Base-by-base conservation (phyloP, 495 filamentous ascomycete species). In the Hyaloscypha hepaticicola region DNA sequence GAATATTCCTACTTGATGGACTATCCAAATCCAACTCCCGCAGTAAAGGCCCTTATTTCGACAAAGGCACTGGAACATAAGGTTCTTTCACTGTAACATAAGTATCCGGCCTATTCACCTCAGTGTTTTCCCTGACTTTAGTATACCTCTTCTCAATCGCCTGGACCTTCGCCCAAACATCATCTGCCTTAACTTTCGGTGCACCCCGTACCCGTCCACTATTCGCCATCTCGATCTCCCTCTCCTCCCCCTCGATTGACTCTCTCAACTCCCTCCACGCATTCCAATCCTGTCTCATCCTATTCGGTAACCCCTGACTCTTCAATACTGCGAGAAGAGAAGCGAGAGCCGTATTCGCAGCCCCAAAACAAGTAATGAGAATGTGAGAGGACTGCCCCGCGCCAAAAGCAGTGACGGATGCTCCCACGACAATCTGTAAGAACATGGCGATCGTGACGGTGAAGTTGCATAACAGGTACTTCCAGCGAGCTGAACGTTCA, bases 261-360 rank as follows among this genome's bases (percentile, higher is more conserved):
- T 72, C 72, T 45, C 68, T 61, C 12, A 75, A 61, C n/a, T 72
- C 71, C 1, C 64, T 28, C 55, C 72, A 66, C 12, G 64, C 71
- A 55, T 65, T 66, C 68, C 69, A 67, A 65, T 76, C 72, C 60
- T 73, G 72, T 31, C 70, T 50, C 2, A 72, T 69, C 49, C 74
- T 68, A 55, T 74, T 69, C 45, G 74, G 74, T 22, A 76, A 49
- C 0, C 74, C 74, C 51, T 73, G 65, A 14, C 69, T 72, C 60
- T 74, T 74, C 28, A 76, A 55, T 7, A 76, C 64, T 5, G 74
- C 74, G 4, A 76, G 52, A 3, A 75, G 12, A 49, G 68, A 69
- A 9, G 74, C 74, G 21, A 76, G 66, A 5, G 70, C 72, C 1
- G 74, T 76, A 50, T 75, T 76, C 26, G 71, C 57, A 3, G 74